These are phyloP conservation scores for Canna indica DNA, from an alignment of 176 grass and related monocot genomes.

Conservation along the genomic window DNA sequence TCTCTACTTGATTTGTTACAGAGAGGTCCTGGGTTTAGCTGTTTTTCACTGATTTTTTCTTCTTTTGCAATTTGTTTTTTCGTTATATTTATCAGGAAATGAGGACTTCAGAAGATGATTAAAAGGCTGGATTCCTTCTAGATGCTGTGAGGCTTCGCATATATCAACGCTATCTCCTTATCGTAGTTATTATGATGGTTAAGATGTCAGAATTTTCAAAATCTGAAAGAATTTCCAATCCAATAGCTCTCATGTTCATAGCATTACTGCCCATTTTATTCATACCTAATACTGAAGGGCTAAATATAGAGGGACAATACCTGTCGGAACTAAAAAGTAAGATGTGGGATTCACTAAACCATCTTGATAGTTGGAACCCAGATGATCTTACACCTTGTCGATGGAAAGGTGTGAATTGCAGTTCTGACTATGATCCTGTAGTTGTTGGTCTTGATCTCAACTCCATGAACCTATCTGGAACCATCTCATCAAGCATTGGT, in stretches of 20 bases:
- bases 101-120: not conserved
- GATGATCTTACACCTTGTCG: conserved; percentile 42
- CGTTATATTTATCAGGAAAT: conserved; percentile 1
- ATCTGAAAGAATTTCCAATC: not conserved
- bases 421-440: conserved; percentile 3
- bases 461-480: conserved; percentile 72
- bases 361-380: conserved; percentile 52
- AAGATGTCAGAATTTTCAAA: conserved; percentile 2
- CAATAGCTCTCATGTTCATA: conserved; percentile 22
- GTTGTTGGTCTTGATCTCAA: conserved; percentile 59
- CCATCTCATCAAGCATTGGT: conserved; percentile 48
- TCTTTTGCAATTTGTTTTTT: not conserved
- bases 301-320: conserved; percentile 62
- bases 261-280: conserved; percentile 42
- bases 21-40: not conserved
- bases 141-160: not conserved
- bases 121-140: not conserved
- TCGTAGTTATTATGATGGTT: not conserved
- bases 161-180: not conserved
- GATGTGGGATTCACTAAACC: conserved; percentile 45
- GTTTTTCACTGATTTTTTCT: not conserved
- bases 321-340: conserved; percentile 63
- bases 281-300: conserved; percentile 24
- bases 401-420: conserved; percentile 82
- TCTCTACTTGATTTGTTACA: no score